Evolutionary conservation across 1,284 basidiomycete species (phyloP).

Genomic region (Sanghuangporus sanghuang): DNA sequence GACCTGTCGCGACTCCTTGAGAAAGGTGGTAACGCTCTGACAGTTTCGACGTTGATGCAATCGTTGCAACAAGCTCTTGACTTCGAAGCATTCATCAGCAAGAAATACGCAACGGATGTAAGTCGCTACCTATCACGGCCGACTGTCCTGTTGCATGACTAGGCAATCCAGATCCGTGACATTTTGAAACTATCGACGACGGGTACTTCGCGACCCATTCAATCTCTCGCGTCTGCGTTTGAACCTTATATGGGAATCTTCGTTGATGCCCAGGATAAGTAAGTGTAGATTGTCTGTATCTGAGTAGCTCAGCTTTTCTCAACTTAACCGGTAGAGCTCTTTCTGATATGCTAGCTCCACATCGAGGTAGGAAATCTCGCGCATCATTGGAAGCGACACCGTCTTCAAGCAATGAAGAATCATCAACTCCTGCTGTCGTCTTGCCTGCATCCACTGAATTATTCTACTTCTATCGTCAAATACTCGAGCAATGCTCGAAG

Average conservation of each 20-base stretch:
- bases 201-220: slow-evolving; percentile 43
- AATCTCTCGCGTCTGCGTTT: slow-evolving; percentile 82
- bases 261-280: slow-evolving; percentile 96
- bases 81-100: slow-evolving; percentile 76
- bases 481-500: slow-evolving; percentile 89
- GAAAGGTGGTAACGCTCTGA: slow-evolving; percentile 66
- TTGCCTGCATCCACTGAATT: slow-evolving; percentile 93
- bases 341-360: slow-evolving; percentile 76
- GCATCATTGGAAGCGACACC: slow-evolving; percentile 62
- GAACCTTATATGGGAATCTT: slow-evolving; percentile 91
- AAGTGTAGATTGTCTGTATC: background rate
- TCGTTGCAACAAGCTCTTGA: slow-evolving; percentile 81
- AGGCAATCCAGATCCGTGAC: slow-evolving; percentile 45
- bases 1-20: slow-evolving; percentile 63
- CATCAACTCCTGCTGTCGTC: slow-evolving; percentile 58
- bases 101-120: slow-evolving; percentile 76
- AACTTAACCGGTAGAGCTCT: slow-evolving; percentile 48
- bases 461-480: slow-evolving; percentile 96
- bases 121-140: slow-evolving; percentile 25
- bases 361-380: slow-evolving; percentile 62
- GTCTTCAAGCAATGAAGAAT: slow-evolving; percentile 38
- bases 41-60: slow-evolving; percentile 77
- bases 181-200: slow-evolving; percentile 52
- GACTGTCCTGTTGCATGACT: background rate
- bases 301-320: background rate